Evolutionary conservation across 2,329 filamentous ascomycete genomes (phyloP).

Genomic region (Exophiala dermatitidis): DNA sequence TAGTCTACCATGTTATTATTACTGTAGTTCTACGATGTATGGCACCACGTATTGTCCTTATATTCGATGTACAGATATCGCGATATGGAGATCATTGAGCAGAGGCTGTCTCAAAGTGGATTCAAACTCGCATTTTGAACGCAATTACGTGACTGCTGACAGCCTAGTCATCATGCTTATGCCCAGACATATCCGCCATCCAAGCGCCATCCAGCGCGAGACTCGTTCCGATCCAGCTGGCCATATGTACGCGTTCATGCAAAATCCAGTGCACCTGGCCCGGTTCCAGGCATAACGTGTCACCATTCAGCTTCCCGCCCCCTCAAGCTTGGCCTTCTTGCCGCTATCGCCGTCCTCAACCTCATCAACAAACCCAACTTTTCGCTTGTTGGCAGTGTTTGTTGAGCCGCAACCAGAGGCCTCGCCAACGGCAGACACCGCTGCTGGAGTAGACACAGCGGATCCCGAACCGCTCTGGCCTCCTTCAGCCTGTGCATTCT

Average conservation of each 20-base stretch:
- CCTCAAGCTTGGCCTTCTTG: constrained; percentile 22
- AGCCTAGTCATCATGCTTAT: no score
- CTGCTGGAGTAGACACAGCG: constrained; percentile 17
- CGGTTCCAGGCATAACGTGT: neutral
- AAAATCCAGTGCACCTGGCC: neutral
- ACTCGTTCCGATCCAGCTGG: no score
- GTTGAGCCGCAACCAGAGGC: constrained; percentile 2
- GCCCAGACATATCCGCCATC: no score
- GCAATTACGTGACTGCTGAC: no score
- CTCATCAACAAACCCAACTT: constrained; percentile 23
- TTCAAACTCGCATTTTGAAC: no score
- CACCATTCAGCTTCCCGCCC: constrained; percentile 15
- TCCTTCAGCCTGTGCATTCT: constrained; percentile 12
- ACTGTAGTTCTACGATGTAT: no score
- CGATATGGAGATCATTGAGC: no score
- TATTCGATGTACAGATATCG: no score
- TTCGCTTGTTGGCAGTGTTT: constrained; percentile 23
- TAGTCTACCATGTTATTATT: no score
- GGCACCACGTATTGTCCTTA: no score
- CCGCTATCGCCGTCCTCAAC: constrained; percentile 9
- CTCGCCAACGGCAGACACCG: constrained; percentile 3
- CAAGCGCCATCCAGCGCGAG: no score
- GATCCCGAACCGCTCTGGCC: constrained; percentile 16
- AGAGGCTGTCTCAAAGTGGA: no score
- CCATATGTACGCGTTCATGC: neutral